These are phyloP conservation scores for Endocalyx cinctus DNA, from an alignment of 2,329 filamentous ascomycete species.

Conservation along the genomic window DNA sequence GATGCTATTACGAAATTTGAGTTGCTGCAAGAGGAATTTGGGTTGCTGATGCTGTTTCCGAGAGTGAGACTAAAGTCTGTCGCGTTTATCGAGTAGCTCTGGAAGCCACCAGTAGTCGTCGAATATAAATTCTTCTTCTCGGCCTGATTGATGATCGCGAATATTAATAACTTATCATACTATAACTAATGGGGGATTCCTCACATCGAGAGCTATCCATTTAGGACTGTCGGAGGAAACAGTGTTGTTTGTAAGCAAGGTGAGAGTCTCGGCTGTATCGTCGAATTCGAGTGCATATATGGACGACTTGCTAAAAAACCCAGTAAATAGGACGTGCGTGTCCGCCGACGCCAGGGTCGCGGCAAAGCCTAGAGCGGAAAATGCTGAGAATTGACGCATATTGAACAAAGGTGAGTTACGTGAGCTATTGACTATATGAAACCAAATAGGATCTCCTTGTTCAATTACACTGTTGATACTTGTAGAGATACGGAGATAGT, in stretches of 20 bases:
- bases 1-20: conserved; percentile 13
- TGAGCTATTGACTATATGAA: too few species aligned
- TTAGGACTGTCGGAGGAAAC: conserved; percentile 8
- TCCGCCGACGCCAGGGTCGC: too few species aligned
- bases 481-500: too few species aligned
- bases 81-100: conserved; percentile 15
- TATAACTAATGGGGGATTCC: too few species aligned
- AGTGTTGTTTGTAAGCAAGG: conserved; percentile 16
- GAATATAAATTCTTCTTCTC: conserved; percentile 19
- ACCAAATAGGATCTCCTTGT: too few species aligned
- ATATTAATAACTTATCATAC: too few species aligned
- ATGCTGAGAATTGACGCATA: too few species aligned
- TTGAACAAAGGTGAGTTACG: too few species aligned
- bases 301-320: conserved; percentile 9
- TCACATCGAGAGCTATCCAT: conserved; percentile 20
- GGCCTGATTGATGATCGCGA: too few species aligned
- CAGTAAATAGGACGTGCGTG: conserved; percentile 12
- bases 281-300: conserved; percentile 23
- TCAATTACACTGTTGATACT: too few species aligned
- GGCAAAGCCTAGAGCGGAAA: too few species aligned
- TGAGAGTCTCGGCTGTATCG: conserved; percentile 20
- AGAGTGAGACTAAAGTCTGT: conserved; percentile 10
- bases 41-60: conserved; percentile 10
- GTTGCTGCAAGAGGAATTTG: conserved; percentile 5
- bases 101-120: conserved; percentile 8